Conservation (phyloP, 75 land plant genomes). For the Ceratopteris richardii region DNA sequence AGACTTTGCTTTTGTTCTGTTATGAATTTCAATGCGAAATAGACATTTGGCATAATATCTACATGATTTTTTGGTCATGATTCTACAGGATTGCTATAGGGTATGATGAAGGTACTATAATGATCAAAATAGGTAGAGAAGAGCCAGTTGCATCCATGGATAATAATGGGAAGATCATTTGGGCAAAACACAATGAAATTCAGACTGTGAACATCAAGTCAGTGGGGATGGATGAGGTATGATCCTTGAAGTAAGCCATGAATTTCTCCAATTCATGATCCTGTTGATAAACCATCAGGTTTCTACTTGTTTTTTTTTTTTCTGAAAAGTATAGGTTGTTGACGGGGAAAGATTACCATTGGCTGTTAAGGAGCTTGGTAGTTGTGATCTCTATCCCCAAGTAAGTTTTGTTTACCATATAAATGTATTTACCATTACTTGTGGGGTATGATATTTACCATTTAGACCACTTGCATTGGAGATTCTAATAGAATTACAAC, state of each 20-base stretch:
- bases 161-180: conserved; percentile 85
- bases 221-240: conserved; percentile 83
- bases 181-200: conserved; percentile 99
- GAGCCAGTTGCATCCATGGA: conserved; percentile 99
- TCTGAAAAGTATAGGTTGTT: conserved; percentile 40
- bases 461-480: too few relatives aligned
- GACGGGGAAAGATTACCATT: conserved; percentile 97
- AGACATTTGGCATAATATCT: not conserved
- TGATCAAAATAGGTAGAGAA: conserved; percentile 94
- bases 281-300: not conserved
- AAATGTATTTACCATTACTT: too few relatives aligned
- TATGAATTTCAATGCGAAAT: not conserved
- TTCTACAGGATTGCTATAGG: conserved; percentile 80
- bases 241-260: too few relatives aligned
- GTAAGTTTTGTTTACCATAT: too few relatives aligned
- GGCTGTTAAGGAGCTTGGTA: conserved; percentile 96
- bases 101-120: conserved; percentile 98
- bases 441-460: too few relatives aligned
- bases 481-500: too few relatives aligned
- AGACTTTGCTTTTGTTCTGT: not conserved
- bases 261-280: too few relatives aligned
- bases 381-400: conserved; percentile 98
- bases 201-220: conserved; percentile 91
- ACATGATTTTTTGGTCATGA: not conserved
- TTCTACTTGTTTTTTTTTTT: not conserved